Base-by-base conservation (phyloP, 495 filamentous ascomycete genomes). In the Daldinia vernicosa region DNA sequence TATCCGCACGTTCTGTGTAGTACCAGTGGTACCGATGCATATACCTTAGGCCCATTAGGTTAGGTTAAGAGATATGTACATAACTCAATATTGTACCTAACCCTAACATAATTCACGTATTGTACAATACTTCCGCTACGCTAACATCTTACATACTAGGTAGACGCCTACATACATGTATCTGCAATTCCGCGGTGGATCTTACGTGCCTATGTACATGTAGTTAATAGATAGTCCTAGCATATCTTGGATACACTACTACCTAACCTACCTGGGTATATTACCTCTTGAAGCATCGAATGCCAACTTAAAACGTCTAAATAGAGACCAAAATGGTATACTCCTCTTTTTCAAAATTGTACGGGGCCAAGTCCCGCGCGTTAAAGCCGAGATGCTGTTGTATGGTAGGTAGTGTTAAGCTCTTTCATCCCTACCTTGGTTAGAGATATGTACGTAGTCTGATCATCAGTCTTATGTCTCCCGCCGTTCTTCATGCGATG, bases 401-500 rank as follows among this genome's bases (percentile, higher is more conserved):
- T 45, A 22, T 45, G 8, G 15, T 45, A 45, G 4, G n/a, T 45
- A n/a, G 19, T n/a, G 40, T 22, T 47, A 47, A 26, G 39, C 43
- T 60, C 17, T 37, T 17, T 56, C 17, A 30, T 56, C 53, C n/a
- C 17, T 56, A 37, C 30, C 30, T 35, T 56, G 7, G 17, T 19
- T 17, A 45, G 4, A 45, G n/a, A 17, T 17, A 47, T 22, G 17
- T 47, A 19, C 28, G 28, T 17, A 56, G 26, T 22, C 27, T 56
- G 30, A n/a, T 56, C 35, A 35, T 53, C 9, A 56, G 53, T 56
- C 53, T 56, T 56, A 22, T 56, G 53, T 56, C 33, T 63, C 60
- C 65, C 60, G 63, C 70, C 30, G 47, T 37, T 56, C 65, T 69
- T 45, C 56, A 66, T 67, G 70, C 65, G 59, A 72, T 72, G 65